Percentiles rank a stretch among this genome's conserved stretches.
phyloP scores from a whole-genome alignment of 2,329 filamentous ascomycete species.

The Trichoderma citrinoviride region DNA sequence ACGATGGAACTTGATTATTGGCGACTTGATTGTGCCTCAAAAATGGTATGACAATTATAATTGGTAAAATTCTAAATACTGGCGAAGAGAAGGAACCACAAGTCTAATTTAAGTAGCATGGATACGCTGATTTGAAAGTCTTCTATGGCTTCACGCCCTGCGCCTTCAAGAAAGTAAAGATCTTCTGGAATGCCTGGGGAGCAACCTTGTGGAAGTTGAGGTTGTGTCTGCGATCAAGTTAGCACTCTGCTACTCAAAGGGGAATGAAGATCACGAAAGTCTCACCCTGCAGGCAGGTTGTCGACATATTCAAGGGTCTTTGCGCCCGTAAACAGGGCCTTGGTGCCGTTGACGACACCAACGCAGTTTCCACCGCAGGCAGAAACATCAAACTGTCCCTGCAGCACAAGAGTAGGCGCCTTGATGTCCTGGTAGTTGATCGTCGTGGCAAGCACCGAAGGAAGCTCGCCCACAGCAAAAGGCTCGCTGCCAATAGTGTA shows the following conservation, averaged over 20 bases:
- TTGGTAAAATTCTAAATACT: background rate
- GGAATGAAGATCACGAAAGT: background rate
- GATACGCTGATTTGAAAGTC: background rate
- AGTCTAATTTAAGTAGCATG: no score
- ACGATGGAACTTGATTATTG: background rate
- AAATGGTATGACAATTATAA: background rate
- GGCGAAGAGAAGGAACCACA: background rate
- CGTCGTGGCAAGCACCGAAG: background rate
- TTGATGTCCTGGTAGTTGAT: background rate
- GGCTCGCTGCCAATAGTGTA: constrained; percentile 1
- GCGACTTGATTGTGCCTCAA: background rate
- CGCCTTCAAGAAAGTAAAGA: background rate
- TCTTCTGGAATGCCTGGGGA: constrained; percentile 7
- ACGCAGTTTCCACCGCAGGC: constrained; percentile 10
- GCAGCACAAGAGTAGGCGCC: constrained; percentile 1
- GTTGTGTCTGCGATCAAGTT: background rate
- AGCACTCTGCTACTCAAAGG: background rate
- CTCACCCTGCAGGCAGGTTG: constrained; percentile 11
- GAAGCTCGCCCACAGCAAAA: constrained; percentile 6
- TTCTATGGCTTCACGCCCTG: background rate
- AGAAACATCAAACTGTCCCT: constrained; percentile 11
- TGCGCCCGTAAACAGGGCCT: background rate
- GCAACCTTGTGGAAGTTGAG: constrained; percentile 12
- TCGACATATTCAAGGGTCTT: constrained; percentile 8
- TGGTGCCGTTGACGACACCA: constrained; percentile 10